phyloP scores from a whole-genome alignment of 768 basidiomycete species.

The Psilocybe sp. region DNA sequence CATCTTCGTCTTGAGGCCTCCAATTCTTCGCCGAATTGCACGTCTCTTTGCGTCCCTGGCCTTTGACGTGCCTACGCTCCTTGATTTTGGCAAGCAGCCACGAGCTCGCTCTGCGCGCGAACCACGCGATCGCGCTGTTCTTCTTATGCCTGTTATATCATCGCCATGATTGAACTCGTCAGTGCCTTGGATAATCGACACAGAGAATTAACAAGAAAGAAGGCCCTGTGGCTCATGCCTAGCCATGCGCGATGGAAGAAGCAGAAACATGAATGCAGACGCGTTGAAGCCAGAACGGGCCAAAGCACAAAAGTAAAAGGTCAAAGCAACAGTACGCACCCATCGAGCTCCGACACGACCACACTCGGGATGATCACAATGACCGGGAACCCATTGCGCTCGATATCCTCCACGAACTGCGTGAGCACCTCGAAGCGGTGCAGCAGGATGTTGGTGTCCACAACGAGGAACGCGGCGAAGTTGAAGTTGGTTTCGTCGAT shows the following conservation, averaged over 20 bases:
- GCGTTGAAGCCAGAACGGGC: neutral
- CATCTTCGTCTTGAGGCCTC: slow-evolving; percentile 51
- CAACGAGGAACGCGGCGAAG: slow-evolving; percentile 47
- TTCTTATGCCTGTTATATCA: slow-evolving; percentile 42
- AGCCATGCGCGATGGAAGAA: too few species aligned
- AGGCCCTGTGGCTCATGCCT: too few species aligned
- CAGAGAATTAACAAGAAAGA: too few species aligned
- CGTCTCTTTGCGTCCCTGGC: slow-evolving; percentile 63
- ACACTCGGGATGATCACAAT: slow-evolving; percentile 68
- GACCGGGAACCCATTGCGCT: slow-evolving; percentile 45
- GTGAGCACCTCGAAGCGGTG: slow-evolving; percentile 63
- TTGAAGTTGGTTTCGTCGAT: slow-evolving; percentile 8
- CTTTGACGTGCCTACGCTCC: slow-evolving; percentile 52
- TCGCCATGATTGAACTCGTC: neutral
- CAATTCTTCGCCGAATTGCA: slow-evolving; percentile 59
- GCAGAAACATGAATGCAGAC: neutral
- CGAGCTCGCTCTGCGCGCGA: slow-evolving; percentile 65
- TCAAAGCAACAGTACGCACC: slow-evolving; percentile 31
- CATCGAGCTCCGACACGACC: slow-evolving; percentile 77
- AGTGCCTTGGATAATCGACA: too few species aligned
- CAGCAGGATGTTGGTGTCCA: slow-evolving; percentile 80
- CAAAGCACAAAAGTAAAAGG: neutral
- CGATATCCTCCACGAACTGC: slow-evolving; percentile 63
- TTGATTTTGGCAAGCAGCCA: slow-evolving; percentile 66
- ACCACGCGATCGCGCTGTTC: slow-evolving; percentile 48